A percentile compares a stretch with the other conserved stretches of the same genome.
Conservation (phyloP, 768 basidiomycete genomes). For the Suillus subalutaceus region DNA sequence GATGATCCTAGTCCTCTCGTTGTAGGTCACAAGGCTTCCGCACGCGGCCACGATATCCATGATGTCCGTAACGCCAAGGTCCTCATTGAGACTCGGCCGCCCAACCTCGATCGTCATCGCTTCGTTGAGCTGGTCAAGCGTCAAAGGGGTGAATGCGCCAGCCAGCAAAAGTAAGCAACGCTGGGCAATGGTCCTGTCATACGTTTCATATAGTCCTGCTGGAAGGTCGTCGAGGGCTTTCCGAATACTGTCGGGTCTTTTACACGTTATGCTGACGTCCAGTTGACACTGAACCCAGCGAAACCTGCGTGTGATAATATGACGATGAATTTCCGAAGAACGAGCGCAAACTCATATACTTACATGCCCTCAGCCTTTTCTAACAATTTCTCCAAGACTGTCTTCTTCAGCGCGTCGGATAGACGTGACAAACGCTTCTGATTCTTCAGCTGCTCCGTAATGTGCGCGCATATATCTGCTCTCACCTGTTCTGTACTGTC, state of each 20-base stretch:
- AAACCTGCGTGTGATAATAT: background rate
- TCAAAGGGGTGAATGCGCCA: conserved; percentile 1
- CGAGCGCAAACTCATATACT: too few species aligned
- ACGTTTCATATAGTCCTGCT: conserved; percentile 24
- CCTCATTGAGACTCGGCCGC: background rate
- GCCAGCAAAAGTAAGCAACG: background rate
- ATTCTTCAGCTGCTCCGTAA: too few species aligned
- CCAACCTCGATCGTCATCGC: conserved; percentile 5
- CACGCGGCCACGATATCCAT: background rate
- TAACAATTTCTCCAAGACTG: too few species aligned
- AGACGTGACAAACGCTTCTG: too few species aligned
- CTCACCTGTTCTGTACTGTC: too few species aligned
- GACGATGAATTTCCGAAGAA: background rate
- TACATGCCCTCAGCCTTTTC: too few species aligned
- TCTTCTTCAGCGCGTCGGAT: too few species aligned
- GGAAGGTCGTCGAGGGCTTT: conserved; percentile 16
- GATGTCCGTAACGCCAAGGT: background rate
- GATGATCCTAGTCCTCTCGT: background rate
- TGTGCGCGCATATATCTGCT: too few species aligned
- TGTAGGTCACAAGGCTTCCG: conserved; percentile 5
- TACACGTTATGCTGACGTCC: background rate
- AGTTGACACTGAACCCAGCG: conserved; percentile 13
- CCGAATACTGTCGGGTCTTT: conserved; percentile 9
- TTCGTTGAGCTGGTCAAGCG: conserved; percentile 1
- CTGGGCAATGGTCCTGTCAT: conserved; percentile 20